phyloP scores from a whole-genome alignment of 148 eudicot genomes.

The Camellia lanceoleosa region DNA sequence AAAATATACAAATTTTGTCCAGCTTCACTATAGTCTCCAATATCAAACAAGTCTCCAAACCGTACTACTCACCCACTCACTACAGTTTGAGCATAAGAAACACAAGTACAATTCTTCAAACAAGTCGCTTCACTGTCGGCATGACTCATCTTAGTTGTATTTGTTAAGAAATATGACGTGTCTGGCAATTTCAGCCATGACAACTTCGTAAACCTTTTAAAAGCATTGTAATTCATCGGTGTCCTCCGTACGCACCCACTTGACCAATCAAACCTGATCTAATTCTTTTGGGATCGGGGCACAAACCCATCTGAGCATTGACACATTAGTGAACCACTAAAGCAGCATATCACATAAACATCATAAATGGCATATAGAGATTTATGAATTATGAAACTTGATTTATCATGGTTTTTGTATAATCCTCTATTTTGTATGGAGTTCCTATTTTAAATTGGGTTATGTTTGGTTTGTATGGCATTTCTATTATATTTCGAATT shows the following conservation, averaged over 20 bases:
- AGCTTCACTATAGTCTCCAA: conserved; percentile 15
- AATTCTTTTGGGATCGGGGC: conserved; percentile 16
- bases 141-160: background rate
- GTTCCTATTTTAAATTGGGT: too few species aligned
- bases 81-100: conserved; percentile 24
- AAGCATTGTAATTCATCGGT: conserved; percentile 12
- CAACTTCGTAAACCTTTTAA: conserved; percentile 21
- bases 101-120: conserved; percentile 26
- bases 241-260: conserved; percentile 23
- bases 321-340: background rate
- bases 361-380: conserved; percentile 18
- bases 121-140: conserved; percentile 18
- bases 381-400: too few species aligned
- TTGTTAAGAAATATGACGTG: background rate
- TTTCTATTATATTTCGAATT: too few species aligned
- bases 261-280: conserved; percentile 20
- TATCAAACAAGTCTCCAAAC: conserved; percentile 26
- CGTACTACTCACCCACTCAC: conserved; percentile 23
- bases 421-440: too few species aligned
- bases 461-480: too few species aligned
- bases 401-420: too few species aligned
- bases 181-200: conserved; percentile 30
- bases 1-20: conserved; percentile 25
- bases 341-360: conserved; percentile 18
- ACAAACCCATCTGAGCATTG: conserved; percentile 22